Base-by-base conservation (phyloP, 2,329 filamentous ascomycete species). In the Hymenoscyphus fraxineus region DNA sequence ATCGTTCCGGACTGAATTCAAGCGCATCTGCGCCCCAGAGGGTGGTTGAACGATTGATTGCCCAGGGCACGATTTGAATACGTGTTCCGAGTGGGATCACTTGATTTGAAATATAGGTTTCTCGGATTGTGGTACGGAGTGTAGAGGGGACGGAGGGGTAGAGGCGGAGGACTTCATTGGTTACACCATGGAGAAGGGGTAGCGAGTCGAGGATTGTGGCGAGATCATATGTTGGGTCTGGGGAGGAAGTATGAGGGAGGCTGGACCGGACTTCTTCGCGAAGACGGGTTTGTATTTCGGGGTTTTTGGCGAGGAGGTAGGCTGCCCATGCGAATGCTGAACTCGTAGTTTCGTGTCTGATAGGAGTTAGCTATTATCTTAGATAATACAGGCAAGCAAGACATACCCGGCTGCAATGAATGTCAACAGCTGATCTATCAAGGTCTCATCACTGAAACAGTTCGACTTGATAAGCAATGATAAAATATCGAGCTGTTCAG, bases 381-480 rank as follows among this genome's bases (percentile, higher is more conserved):
- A 13, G 19, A 27, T 16, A 40, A 38, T 1, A 27, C 2, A 19
- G 15, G 16, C 15, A 16, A 6, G 35, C 9, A 32, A 58, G 16
- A 73, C 79, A 67, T 73, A 83, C 80, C 82, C 88, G 0, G 92
- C 92, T 1, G 88, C 89, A 7, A 96, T 83, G 78, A 95, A 95
- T 0, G 91, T 95, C 88, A 95, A 93, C 73, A 94, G 84, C 77
- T 96, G 92, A 74, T 95, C 89, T 41, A 92, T 85, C 16, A 96
- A 82, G 67, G 91, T 86, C 54, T 91, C 88, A 66, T 95, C 90
- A 12, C 79, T 83, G 77, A 96, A 95, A 16, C 82, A 85, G 58
- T 89, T 90, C 35, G 87, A 92, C 72, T 88, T 84, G 61, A 96
- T 80, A 19, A 92, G 90, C 0, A 93, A 87, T 0, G 89, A 91